These are phyloP conservation scores for Eleusine coracana DNA, from an alignment of 176 grass and related monocot species.

Conservation along the genomic window DNA sequence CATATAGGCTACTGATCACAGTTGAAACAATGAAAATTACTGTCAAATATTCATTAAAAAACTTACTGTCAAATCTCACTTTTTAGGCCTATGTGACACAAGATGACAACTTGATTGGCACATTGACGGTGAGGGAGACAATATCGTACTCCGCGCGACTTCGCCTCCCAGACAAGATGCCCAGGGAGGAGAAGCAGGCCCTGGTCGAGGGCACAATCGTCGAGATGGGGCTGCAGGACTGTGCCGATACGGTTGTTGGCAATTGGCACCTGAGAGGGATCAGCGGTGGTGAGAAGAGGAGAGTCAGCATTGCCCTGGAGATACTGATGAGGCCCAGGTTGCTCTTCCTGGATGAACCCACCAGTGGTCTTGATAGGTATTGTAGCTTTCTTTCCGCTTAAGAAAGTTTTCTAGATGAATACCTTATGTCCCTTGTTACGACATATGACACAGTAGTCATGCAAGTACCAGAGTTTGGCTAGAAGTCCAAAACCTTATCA, in stretches of 20 bases:
- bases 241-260: constrained; percentile 84
- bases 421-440: too few species aligned
- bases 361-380: constrained; percentile 93
- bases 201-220: constrained; percentile 90
- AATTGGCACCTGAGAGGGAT: constrained; percentile 95
- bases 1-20: neutral
- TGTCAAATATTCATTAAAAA: neutral
- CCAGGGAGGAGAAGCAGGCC: constrained; percentile 75
- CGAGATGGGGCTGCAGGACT: constrained; percentile 99
- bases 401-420: too few species aligned
- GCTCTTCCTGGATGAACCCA: constrained; percentile 95
- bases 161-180: constrained; percentile 88
- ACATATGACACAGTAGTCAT: neutral
- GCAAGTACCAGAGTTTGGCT: neutral
- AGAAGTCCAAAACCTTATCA: neutral
- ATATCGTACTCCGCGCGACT: constrained; percentile 90
- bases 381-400: neutral
- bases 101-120: constrained; percentile 95
- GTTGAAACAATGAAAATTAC: neutral
- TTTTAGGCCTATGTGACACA: constrained; percentile 87
- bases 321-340: constrained; percentile 95
- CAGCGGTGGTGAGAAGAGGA: constrained; percentile 94
- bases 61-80: neutral
- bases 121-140: constrained; percentile 87
- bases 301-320: constrained; percentile 95